Conservation (phyloP, 2,329 filamentous ascomycete genomes). For the Ophiosphaerella herpotricha region DNA sequence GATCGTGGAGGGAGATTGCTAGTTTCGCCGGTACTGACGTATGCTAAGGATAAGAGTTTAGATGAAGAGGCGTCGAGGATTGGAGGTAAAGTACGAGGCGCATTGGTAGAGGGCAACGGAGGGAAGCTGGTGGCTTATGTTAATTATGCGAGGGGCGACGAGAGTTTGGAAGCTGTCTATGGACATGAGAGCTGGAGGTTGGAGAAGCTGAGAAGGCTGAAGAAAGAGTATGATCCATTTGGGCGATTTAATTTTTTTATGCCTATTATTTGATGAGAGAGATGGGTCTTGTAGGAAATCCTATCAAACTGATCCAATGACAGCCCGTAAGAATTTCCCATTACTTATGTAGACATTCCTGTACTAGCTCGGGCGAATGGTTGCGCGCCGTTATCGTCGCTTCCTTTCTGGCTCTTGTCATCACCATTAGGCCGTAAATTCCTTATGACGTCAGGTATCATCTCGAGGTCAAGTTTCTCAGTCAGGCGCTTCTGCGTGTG, state of each 20-base stretch:
- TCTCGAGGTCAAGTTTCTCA: too few relatives aligned
- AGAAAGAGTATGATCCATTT: constrained; percentile 41
- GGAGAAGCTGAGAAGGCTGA: constrained; percentile 37
- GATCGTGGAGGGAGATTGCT: constrained; percentile 20
- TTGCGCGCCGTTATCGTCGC: too few relatives aligned
- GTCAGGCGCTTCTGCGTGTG: too few relatives aligned
- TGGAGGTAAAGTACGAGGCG: constrained; percentile 12
- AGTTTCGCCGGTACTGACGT: constrained; percentile 16
- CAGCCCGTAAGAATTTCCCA: too few relatives aligned
- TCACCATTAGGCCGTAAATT: too few relatives aligned
- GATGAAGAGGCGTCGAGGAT: constrained; percentile 5
- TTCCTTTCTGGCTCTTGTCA: too few relatives aligned
- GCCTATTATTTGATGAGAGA: constrained; percentile 16
- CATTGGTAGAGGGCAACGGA: constrained; percentile 14
- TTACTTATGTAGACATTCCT: too few relatives aligned
- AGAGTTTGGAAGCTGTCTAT: constrained; percentile 36
- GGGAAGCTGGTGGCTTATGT: constrained; percentile 30
- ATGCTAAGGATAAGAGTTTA: constrained; percentile 11
- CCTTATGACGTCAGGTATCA: too few relatives aligned
- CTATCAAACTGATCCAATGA: too few relatives aligned
- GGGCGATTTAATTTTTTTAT: constrained; percentile 35
- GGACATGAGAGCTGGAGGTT: constrained; percentile 42
- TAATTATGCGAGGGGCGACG: constrained; percentile 41
- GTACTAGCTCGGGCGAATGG: too few relatives aligned
- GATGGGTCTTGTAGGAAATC: too few relatives aligned